Base-by-base conservation (phyloP, 225 moss, liverwort and hornwort species). In the Ulota crispa region DNA sequence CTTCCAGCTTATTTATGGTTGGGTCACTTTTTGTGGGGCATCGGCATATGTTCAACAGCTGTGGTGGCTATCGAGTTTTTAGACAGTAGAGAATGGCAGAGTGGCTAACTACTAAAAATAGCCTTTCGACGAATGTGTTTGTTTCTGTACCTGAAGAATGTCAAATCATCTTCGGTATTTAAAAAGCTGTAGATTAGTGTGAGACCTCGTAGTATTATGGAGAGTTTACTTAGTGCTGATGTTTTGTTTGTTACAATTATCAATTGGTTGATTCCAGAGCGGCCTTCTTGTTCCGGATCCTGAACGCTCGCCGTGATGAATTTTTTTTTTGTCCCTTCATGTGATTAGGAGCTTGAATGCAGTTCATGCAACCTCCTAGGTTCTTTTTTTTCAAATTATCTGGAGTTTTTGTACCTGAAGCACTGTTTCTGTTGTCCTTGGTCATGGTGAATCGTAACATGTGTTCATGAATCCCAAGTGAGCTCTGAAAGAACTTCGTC, bases 81-180 rank as follows among this genome's bases (percentile, higher is more conserved):
- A 83, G 45, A 73, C 71, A 60, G 41, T 81, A 83, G 83, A 80
- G 63, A 62, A 80, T 66, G 72, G 73, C 76, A 87, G 83, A 87
- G 83, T 83, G 80, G 16, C 52, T 62, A 77, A 42, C 53, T 65
- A 72, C 75, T 15, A 66, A 66, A 36, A 71, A 41, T 37, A 39
- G 75, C 15, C 45, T 77, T 54, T 53, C 68, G 75, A 61, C 72
- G 72, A 67, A 73, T 74, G 56, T 62, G 74, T 73, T 50, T 39
- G 62, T 66, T 70, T 80, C 68, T 52, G 59, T 72, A 73, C 68
- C 80, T 78, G 84, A 74, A 78, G 87, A 70, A 56, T 78, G 80
- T 78, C 47, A 62, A 78, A 63, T 42, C 69, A 77, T 81, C 73
- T 84, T 77, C 45, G 78, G 83, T 83, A 19, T 73, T 73, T 4